These are phyloP conservation scores for Leucosporidium scottii DNA, from an alignment of 768 basidiomycete genomes.

Conservation along the genomic window DNA sequence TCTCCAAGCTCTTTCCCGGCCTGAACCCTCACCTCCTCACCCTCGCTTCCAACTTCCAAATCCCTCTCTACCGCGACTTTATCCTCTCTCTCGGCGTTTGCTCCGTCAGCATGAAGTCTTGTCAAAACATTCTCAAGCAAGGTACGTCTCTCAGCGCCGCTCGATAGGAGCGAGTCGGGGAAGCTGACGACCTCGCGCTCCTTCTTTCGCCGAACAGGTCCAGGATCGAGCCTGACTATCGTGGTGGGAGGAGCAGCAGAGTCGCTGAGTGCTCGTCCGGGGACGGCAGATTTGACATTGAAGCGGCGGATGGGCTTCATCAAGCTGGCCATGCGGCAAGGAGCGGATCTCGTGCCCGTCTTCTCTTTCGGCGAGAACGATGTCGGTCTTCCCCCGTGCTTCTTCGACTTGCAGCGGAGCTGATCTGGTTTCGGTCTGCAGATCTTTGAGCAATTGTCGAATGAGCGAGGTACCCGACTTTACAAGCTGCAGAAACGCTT, in stretches of 20 bases:
- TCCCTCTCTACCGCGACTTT: conserved; percentile 90
- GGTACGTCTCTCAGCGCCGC: conserved; percentile 44
- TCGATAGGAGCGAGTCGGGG: background rate
- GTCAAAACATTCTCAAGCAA: conserved; percentile 69
- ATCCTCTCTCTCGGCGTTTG: conserved; percentile 65
- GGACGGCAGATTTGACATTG: conserved; percentile 68
- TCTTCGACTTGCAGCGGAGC: background rate
- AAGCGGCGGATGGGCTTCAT: conserved; percentile 73
- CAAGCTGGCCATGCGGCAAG: conserved; percentile 83
- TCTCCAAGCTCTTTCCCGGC: conserved; percentile 81
- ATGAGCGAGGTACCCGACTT: conserved; percentile 81
- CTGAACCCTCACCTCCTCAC: conserved; percentile 90
- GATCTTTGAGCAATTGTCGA: conserved; percentile 97
- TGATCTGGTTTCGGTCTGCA: conserved; percentile 39
- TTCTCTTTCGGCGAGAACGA: conserved; percentile 99
- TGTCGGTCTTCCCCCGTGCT: conserved; percentile 48
- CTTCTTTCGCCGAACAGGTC: conserved; percentile 39
- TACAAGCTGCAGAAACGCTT: conserved; percentile 84
- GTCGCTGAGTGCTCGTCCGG: conserved; percentile 85
- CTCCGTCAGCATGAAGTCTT: conserved; percentile 83
- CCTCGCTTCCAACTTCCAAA: conserved; percentile 70
- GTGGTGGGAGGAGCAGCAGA: conserved; percentile 96
- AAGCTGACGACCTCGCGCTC: background rate
- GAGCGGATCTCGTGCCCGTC: conserved; percentile 91
- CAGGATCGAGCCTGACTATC: conserved; percentile 68